Evolutionary conservation across 768 basidiomycete genomes (phyloP), one percentile per base, ranked within the genome.

Genomic region (Chalciporus piperatus): DNA sequence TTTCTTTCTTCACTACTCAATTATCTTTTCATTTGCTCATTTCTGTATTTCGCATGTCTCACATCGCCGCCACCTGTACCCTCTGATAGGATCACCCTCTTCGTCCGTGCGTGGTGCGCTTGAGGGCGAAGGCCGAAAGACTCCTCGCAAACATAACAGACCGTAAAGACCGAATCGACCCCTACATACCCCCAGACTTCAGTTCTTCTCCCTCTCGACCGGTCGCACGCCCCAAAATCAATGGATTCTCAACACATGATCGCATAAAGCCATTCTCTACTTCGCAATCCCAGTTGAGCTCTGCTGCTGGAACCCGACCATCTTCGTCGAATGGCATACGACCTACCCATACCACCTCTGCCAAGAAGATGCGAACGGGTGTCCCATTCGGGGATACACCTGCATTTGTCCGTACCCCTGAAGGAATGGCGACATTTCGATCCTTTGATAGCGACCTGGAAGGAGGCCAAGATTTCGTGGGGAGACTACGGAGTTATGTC

Each of bases 121-220:
- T 99, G 58, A 83, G 87, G 61, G 76, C 76, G 53, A 95, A 96
- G 69, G 88, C 94, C 0, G 88, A 95, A 50, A 81, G 84, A 57
- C 81, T 98, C 22, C 81, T 98, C 17, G 83, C 83, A 61, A 86
- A 95, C 62, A 87, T 98, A 58, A 90, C 89, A 2, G 97, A 98
- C 70, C 82, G 84, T 60, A 87, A 85, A 61, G 91, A 95, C 61
- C 82, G 89, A 52, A 72, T 79, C 2, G 87, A 91, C 61, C 88
- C 87, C 16, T 63, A 65, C 51, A 83, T 90, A 50, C 87, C 88
- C 22, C 59, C 70, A 23, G 70, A 72, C 48, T 64, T 76, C 65
- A 76, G 57, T 63, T 71, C 41, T 44, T 63, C 49, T 1, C 50
- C 59, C 11, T 33, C 44, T 50, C 60, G 66, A 39, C 60, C 65